Evolutionary conservation across 108 stramenopile species (phyloP), one percentile per base, ranked within the genome.

Genomic region (Epithemia pelagica): DNA sequence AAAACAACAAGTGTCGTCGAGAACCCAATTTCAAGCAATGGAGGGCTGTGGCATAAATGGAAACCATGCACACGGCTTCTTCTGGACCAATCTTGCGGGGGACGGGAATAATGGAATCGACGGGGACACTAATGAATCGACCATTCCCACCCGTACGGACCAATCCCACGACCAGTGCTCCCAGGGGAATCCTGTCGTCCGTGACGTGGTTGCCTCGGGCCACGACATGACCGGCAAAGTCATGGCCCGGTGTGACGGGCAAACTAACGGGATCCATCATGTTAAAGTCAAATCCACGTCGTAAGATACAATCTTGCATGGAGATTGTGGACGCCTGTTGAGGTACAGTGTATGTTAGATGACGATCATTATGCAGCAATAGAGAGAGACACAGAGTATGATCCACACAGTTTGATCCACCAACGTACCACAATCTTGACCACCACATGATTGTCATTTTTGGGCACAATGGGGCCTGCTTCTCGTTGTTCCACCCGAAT

Each of bases 301-400:
- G 80, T 27, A 73, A 71, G 37, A 74, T 60, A 59, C 77, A 75
- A 76, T 89, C 87, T 54, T 71, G 66, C 30, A 62, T 56, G 10
- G 84, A 80, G 18, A 89, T 78, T n/a, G 82, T 85, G 10, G 84
- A 83, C 54, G 87, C 84, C 84, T 88, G 30, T 32, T n/a, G n/a
- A n/a, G n/a, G n/a, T n/a, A n/a, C n/a, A n/a, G n/a, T n/a, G n/a
- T n/a, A n/a, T n/a, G n/a, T n/a, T n/a, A n/a, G n/a, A n/a, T n/a
- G n/a, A n/a, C n/a, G n/a, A n/a, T n/a, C n/a, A n/a, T n/a, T n/a
- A n/a, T n/a, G n/a, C n/a, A n/a, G n/a, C n/a, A n/a, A n/a, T n/a
- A n/a, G n/a, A n/a, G n/a, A n/a, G n/a, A n/a, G n/a, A n/a, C n/a
- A n/a, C n/a, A n/a, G n/a, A n/a, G n/a, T n/a, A n/a, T n/a, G n/a